Evolutionary conservation across 2,329 filamentous ascomycete species (phyloP).

Genomic region (Penicillium fuscoglaucum): DNA sequence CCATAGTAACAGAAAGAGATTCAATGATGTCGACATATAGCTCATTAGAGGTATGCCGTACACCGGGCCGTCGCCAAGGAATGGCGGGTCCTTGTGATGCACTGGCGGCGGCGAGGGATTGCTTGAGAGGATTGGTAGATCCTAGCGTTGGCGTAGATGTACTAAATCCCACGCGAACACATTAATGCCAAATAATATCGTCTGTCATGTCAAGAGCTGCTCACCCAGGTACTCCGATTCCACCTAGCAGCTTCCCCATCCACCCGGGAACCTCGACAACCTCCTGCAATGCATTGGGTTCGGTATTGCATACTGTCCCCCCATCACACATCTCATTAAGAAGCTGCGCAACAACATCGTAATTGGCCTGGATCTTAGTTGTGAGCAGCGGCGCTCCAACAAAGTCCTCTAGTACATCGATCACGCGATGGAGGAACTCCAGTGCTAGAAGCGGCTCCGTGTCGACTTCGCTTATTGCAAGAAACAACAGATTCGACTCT

Average conservation of each 20-base stretch:
- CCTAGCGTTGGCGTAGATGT: slow-evolving; percentile 46
- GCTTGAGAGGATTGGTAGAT: slow-evolving; percentile 42
- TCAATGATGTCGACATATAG: slow-evolving; percentile 96
- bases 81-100: slow-evolving; percentile 55
- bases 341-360: slow-evolving; percentile 91
- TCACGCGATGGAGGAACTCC: slow-evolving; percentile 89
- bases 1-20: slow-evolving; percentile 80
- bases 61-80: slow-evolving; percentile 88
- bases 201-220: slow-evolving; percentile 8
- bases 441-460: slow-evolving; percentile 85
- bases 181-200: background rate
- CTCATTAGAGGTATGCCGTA: slow-evolving; percentile 94
- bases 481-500: slow-evolving; percentile 84
- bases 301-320: slow-evolving; percentile 83
- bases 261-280: slow-evolving; percentile 88
- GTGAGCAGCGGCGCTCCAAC: slow-evolving; percentile 83
- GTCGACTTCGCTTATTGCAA: slow-evolving; percentile 81
- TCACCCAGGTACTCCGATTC: slow-evolving; percentile 78
- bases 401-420: slow-evolving; percentile 93
- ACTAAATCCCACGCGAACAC: slow-evolving; percentile 8
- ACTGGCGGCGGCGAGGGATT: slow-evolving; percentile 40
- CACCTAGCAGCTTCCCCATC: slow-evolving; percentile 83
- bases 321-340: slow-evolving; percentile 96
- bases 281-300: slow-evolving; percentile 88
- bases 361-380: slow-evolving; percentile 81